Evolutionary conservation across 1,284 basidiomycete genomes (phyloP).

Genomic region (Boletellus deceptivus): DNA sequence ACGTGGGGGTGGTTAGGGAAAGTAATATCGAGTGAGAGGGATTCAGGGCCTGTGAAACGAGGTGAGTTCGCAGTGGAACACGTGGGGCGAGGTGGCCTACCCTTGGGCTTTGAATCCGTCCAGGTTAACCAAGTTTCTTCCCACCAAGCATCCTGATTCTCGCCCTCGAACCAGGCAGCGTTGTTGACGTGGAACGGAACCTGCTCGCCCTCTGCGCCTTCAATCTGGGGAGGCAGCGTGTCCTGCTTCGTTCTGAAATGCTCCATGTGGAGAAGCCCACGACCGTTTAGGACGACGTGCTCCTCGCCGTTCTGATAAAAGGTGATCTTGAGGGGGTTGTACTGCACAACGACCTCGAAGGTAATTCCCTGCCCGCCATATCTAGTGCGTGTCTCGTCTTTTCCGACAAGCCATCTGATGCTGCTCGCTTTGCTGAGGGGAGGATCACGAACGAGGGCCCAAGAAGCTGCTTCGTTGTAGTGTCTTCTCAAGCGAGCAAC

Average conservation of each 20-base stretch:
- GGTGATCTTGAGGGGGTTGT: constrained; percentile 72
- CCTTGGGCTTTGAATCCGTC: constrained; percentile 95
- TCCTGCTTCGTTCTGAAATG: constrained; percentile 80
- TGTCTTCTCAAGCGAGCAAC: constrained; percentile 72
- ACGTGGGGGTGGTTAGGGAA: constrained; percentile 91
- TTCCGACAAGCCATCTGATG: constrained; percentile 61
- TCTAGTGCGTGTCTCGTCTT: constrained; percentile 56
- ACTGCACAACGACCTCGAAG: constrained; percentile 66
- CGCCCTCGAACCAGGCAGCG: constrained; percentile 85
- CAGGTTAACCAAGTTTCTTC: constrained; percentile 86
- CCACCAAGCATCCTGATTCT: constrained; percentile 81
- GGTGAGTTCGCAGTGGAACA: not conserved
- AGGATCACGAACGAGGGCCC: constrained; percentile 79
- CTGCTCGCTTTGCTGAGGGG: constrained; percentile 41
- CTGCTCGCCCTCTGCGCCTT: constrained; percentile 47
- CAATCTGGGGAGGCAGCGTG: constrained; percentile 40
- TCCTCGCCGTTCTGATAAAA: constrained; percentile 74
- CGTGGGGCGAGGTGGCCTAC: constrained; percentile 39
- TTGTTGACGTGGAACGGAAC: constrained; percentile 56
- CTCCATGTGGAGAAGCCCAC: constrained; percentile 94
- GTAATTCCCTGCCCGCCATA: constrained; percentile 59
- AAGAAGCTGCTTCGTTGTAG: constrained; percentile 87
- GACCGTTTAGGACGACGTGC: constrained; percentile 88
- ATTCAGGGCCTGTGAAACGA: constrained; percentile 77
- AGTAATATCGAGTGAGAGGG: constrained; percentile 86